phyloP scores from a whole-genome alignment of 148 eudicot species.

The Cornus florida region DNA sequence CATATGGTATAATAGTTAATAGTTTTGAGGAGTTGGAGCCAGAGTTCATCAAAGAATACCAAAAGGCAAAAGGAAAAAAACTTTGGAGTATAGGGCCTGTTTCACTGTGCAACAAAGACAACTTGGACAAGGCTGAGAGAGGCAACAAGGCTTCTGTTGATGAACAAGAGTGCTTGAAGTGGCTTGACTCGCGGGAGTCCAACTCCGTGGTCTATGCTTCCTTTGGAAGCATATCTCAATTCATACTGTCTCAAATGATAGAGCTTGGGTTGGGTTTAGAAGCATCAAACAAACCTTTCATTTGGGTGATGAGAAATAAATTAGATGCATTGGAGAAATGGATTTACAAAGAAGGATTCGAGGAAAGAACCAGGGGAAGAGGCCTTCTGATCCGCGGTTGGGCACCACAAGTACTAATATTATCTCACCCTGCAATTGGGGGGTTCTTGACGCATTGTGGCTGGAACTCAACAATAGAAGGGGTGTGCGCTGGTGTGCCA shows the following conservation, averaged over 20 bases:
- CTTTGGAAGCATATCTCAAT: constrained; percentile 15
- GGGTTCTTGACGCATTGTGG: not conserved
- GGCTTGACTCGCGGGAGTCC: constrained; percentile 34
- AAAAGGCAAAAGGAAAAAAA: constrained; percentile 6
- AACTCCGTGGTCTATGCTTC: constrained; percentile 22
- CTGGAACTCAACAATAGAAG: not conserved
- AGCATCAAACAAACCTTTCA: constrained; percentile 11
- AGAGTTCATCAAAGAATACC: constrained; percentile 10
- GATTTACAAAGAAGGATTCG: constrained; percentile 15
- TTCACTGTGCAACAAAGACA: constrained; percentile 30
- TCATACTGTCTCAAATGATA: constrained; percentile 11
- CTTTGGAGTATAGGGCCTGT: constrained; percentile 48
- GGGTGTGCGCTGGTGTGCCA: not conserved
- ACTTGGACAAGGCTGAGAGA: constrained; percentile 27
- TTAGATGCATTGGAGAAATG: constrained; percentile 15
- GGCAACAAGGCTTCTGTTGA: constrained; percentile 31
- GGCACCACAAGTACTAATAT: constrained; percentile 8
- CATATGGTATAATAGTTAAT: constrained; percentile 21
- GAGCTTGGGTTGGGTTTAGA: constrained; percentile 23
- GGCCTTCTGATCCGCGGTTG: constrained; percentile 11
- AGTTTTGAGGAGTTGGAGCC: constrained; percentile 25
- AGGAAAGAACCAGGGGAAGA: constrained; percentile 10
- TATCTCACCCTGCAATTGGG: not conserved
- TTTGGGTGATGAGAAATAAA: constrained; percentile 19
- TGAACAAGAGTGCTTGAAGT: constrained; percentile 26